Evolutionary conservation across 768 basidiomycete species (phyloP), one percentile per base, ranked within the genome.

Genomic region (Cubamyces sp.): DNA sequence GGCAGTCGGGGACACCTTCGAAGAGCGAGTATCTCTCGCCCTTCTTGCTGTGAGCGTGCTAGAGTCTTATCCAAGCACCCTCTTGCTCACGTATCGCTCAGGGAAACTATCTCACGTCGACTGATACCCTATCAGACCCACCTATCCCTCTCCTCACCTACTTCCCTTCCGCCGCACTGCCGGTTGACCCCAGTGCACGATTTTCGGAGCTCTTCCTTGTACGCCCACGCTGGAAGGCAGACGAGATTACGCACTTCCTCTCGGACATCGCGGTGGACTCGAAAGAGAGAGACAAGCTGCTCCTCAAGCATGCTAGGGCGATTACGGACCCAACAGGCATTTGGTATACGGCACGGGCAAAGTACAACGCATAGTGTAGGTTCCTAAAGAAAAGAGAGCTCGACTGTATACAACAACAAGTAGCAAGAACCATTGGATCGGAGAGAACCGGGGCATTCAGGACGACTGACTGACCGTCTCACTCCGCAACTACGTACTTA

Each of bases 191-290:
- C 5, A 79, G 87, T 1, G 82, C 85, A 8, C 88, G 96, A 16
- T 98, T 98, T 76, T 74, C 83, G 14, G 93, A 96, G 64, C 83
- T 98, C 16, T 99, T 99, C 79, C 79, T 92, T 41, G 90, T 88
- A 9, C 85, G 88, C 5, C 64, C 83, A 21, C 83, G 84, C 47
- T 95, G 94, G 93, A 86, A 82, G 69, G 82, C 81, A 6, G 86
- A 90, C 14, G 93, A 96, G 18, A 90, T 98, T 62, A 75, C 77
- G 26, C 91, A 90, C 4, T 98, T 96, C 76, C 76, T 98, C 14
- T 74, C 79, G 6, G 94, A 94, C 64, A 86, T 97, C 57, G 88
- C 88, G 0, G 79, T 94, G n/a, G 87, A 92, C 70, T 76, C 79
- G 8, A 96, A 97, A 74, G 93, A 93, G 70, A 81, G 91, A 42